Base-by-base conservation (phyloP, 2,329 filamentous ascomycete genomes). In the Emergomyces pasteurianus region DNA sequence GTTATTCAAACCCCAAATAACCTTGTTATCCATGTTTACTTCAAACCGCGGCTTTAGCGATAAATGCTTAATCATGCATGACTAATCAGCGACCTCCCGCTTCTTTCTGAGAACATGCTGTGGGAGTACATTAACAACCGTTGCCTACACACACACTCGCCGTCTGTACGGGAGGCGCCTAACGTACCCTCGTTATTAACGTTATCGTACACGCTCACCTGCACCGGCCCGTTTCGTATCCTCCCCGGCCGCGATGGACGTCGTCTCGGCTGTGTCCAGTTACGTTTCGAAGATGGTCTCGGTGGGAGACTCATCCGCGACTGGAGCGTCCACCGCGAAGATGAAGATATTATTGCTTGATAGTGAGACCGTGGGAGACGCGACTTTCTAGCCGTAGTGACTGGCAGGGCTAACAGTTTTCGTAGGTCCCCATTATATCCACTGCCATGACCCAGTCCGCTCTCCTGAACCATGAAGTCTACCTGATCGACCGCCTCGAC, bases 301-400 rank as follows among this genome's bases (percentile, higher is more conserved):
- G 66, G 85, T 85, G 66, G 89, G 89, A 70, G 91, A 96, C 77
- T 81, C 71, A 79, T 72, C 75, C 70, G 80, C 84, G 57, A 77
- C 81, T 50, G 83, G 84, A 62, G 82, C 84, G 52, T 81, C 86
- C 58, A 86, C 89, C 26, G 84, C 89, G 49, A 97, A 96, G 80
- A 99, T 99, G 94, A 99, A 99, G 85, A 94, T 97, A 63, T 79
- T 99, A 61, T 80, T 99, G 65, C 80, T 99, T 68, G 94, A 99
- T 75, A 87, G 85, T 76, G 94, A 97, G 76, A 99, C 94, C 66
- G 85, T 86, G 78, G 74, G 83, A 79, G 73, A 77, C 75, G 77
- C 69, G 69, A 70, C 66, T 63, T 60, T 38, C 54, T 59, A 60
- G 18, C 57, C 43, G 40, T 47, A 21, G 14, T 50, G 34, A 53